A percentile compares a stretch with the other conserved stretches of the same genome.
These are phyloP conservation scores for Pythium brassicae DNA, from an alignment of 352 stramenopile genomes.

Conservation along the genomic window DNA sequence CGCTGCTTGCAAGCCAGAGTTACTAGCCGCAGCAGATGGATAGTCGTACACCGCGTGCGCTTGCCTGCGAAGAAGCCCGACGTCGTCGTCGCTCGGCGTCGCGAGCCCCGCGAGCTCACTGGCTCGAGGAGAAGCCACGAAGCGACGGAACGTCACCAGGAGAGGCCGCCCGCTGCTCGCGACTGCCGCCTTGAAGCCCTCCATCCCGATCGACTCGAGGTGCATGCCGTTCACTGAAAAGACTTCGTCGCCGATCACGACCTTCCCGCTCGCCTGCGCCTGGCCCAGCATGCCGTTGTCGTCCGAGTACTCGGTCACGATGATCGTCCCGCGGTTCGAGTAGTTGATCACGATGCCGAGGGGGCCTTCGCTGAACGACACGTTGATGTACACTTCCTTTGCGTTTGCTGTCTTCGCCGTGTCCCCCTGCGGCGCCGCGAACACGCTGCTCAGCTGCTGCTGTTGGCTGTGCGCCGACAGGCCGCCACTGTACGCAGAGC, in stretches of 20 bases:
- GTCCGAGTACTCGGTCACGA: slow-evolving; percentile 79
- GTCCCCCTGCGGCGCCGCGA: neutral
- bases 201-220: slow-evolving; percentile 70
- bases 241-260: slow-evolving; percentile 72
- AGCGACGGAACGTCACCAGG: slow-evolving; percentile 63
- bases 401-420: slow-evolving; percentile 5
- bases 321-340: slow-evolving; percentile 57
- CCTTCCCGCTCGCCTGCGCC: slow-evolving; percentile 62
- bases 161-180: slow-evolving; percentile 56
- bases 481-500: slow-evolving; percentile 2
- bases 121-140: slow-evolving; percentile 5
- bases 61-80: slow-evolving; percentile 13
- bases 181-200: slow-evolving; percentile 74
- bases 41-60: neutral
- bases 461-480: neutral
- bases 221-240: slow-evolving; percentile 70
- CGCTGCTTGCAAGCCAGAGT: neutral
- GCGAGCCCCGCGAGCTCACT: slow-evolving; percentile 3
- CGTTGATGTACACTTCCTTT: slow-evolving; percentile 43
- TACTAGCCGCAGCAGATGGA: neutral
- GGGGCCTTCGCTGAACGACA: slow-evolving; percentile 65
- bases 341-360: slow-evolving; percentile 86
- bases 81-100: slow-evolving; percentile 1
- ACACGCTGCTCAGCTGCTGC: neutral
- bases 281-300: slow-evolving; percentile 69